Base-by-base conservation (phyloP, 176 grass and related monocot species). In the Triticum urartu region DNA sequence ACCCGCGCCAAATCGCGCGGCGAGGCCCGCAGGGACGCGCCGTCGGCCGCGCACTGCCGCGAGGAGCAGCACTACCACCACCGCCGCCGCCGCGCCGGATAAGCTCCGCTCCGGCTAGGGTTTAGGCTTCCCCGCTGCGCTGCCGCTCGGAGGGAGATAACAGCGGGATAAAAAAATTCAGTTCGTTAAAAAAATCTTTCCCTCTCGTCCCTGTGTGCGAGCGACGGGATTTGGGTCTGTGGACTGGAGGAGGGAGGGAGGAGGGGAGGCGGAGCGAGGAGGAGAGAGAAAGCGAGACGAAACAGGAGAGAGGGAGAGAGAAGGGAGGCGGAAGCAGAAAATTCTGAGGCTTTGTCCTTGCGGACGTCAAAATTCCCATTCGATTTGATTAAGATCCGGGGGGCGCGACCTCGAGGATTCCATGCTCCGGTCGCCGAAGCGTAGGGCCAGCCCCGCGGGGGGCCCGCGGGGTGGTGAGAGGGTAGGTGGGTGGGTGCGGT, bases 321-420 rank as follows among this genome's bases (percentile, higher is more conserved):
- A 24, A 12, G 11, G 63, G 25, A 75, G 72, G 47, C 48, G 7
- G 54, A 34, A 18, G 32, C 12, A 52, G 81, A 79, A 84, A 90
- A 83, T 79, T 33, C 66, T 42, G 88, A 74, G 84, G 72, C 86
- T 87, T 68, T 79, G 90, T 91, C 90, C 93, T 80, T 95, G 93
- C 96, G 96, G 96, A 95, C 96, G 93, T 98, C 96, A 98, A 94
- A 92, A 84, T 85, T 95, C 92, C 72, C 88, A 91, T 95, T 92
- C 75, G 85, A 94, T 98, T 95, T 92, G 75, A 88, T 95, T 95
- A 89, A 92, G 81, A 32, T 71, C 36, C 47, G 76, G 21, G 5
- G 3, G 15, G 3, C 5, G 21, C 34, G 10, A 87, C 85, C 47
- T 0, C 3, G 0, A 0, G 0, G 0, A 0, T 0, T 0, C 1